Evolutionary conservation across 305 asterid genomes (phyloP), one percentile per base, ranked within the genome.

Genomic region (Solanum hybrid): DNA sequence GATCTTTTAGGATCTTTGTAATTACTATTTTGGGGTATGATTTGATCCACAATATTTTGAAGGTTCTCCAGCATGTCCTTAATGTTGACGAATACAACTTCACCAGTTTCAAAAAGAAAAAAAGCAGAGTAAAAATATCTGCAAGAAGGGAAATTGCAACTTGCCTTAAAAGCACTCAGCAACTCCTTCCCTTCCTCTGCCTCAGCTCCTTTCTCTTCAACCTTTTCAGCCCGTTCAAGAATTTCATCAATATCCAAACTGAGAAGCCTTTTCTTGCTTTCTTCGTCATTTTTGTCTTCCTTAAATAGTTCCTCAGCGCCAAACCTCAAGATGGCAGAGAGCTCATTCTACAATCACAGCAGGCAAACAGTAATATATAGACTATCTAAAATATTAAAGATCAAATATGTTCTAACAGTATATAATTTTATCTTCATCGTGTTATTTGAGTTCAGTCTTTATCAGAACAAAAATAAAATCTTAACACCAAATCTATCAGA

Each of bases 191-290:
- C 99, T 92, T 94, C 94, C 94, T 96, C 99, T 79, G 89, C 95
- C 91, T 91, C 96, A 75, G 96, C 91, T 88, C 79, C 94, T 92
- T 95, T 97, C 34, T 94, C 98, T 94, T 98, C 99, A 90, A 98
- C 99, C 93, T 98, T 98, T 92, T 98, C 99, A 76, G 99, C 99
- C 92, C 99, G 95, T 90, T 98, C 99, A 92, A 98, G 99, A 93
- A 98, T 97, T 93, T 98, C 99, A 92, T 98, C 99, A 91, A 98
- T 97, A 91, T 96, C 98, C 98, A 98, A 93, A 91, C 97, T 95
- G 72, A 98, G 97, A 92, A 98, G 98, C 94, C 95, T 93, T 91
- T 94, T 97, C 93, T 98, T 98, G 95, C 96, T 97, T 92, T 98
- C 99, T 92, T 98, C 99, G 1, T 97, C 99, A 92, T 95, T 96